Base-by-base conservation (phyloP, 495 filamentous ascomycete species). In the Clohesyomyces aquaticus region DNA sequence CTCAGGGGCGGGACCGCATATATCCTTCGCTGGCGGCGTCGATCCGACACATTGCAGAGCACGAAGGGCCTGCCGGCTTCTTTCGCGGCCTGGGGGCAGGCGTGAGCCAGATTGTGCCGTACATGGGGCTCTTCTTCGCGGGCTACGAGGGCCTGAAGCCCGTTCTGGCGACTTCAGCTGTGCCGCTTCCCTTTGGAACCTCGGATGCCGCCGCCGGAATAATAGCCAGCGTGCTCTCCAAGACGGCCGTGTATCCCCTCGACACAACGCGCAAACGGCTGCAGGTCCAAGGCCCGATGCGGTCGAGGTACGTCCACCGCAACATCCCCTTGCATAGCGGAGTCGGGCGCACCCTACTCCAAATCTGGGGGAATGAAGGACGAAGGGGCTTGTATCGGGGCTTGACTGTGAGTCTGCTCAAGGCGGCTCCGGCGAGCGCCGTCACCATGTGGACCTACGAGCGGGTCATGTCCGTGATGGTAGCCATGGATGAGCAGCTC, bases 401-500 rank as follows among this genome's bases (percentile, higher is more conserved):
- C 1, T 75, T 99, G 63, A 87, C 87, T 3, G 91, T 98, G 2
- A 91, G 91, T 69, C 73, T 99, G 76, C 65, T 97, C 61, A 99
- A 99, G 79, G 91, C 94, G 16, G 95, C 93, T 27, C 94, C 94
- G 48, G 87, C 95, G 21, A 96, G 91, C 75, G 95, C 94, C 1
- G 85, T 96, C 19, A 99, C 94, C 0, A 94, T 99, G 90, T 99
- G 95, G 94, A 97, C 93, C 1, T 98, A 97, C 76, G 94, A 97
- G 77, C 76, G 84, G 66, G 82, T 81, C 4, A 65, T 78, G 65
- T 61, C 41, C 8, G 46, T 63, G 4, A 32, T 74, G 67, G 23
- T 61, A 45, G 53, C 22, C 12, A 35, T 54, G 51, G 61, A n/a
- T n/a, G n/a, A 68, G 35, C 8, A 55, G 22, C 32, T 12, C 16